A percentile compares a stretch with the other conserved stretches of the same genome.
These are phyloP conservation scores for Corymbia calophylla DNA, from an alignment of 441 rosid species.

Conservation along the genomic window DNA sequence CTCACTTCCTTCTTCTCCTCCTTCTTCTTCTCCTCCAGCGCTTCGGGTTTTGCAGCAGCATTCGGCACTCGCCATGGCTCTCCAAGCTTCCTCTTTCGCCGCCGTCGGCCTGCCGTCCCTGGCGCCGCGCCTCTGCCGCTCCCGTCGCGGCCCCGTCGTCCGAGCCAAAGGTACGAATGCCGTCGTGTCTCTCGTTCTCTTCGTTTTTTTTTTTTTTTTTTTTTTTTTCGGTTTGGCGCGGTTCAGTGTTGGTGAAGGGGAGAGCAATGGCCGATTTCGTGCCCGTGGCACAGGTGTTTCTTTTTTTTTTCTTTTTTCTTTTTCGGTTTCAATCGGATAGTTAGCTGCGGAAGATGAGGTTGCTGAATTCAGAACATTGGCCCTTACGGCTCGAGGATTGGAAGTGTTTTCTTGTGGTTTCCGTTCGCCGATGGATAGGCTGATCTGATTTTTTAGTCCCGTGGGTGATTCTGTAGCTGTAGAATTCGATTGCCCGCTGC, in stretches of 20 bases:
- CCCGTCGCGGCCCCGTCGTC: neutral
- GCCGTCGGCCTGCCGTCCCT: constrained; percentile 20
- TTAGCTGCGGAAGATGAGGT: neutral
- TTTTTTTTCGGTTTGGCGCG: neutral
- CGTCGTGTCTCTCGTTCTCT: neutral
- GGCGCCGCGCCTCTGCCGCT: neutral
- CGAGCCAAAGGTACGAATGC: constrained; percentile 4
- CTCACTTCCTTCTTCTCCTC: neutral
- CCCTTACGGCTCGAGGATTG: neutral
- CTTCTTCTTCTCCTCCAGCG: neutral
- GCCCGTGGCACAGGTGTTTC: neutral
- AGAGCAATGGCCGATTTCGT: neutral
- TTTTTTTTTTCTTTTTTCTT: fast-evolving
- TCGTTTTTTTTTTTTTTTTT: neutral
- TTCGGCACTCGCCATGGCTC: constrained; percentile 27
- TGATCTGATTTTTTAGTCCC: neutral
- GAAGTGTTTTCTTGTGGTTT: neutral
- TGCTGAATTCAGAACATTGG: neutral
- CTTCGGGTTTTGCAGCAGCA: neutral
- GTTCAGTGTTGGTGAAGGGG: neutral
- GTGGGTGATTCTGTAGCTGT: neutral
- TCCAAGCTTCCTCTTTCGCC: constrained; percentile 44
- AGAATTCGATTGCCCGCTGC: neutral
- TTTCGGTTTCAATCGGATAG: neutral
- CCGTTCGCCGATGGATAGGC: neutral